Percentiles rank a stretch among this genome's conserved stretches.
Conservation (phyloP, 768 basidiomycete genomes). For the Lactarius vividus region DNA sequence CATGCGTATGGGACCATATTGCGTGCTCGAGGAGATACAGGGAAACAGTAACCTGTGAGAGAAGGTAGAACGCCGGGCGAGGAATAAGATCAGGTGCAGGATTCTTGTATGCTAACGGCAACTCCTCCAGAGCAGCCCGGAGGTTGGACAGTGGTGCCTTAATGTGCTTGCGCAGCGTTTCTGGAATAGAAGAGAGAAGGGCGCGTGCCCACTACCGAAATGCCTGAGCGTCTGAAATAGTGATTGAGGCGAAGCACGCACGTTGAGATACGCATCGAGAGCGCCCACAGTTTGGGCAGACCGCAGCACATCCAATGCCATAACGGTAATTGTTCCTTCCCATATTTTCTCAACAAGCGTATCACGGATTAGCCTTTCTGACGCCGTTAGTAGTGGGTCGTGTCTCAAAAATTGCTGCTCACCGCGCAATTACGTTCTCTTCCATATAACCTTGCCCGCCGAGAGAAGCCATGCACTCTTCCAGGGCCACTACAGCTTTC, state of each 20-base stretch:
- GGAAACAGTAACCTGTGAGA: slow-evolving; percentile 53
- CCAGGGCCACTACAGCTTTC: slow-evolving; percentile 59
- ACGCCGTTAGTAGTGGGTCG: background rate
- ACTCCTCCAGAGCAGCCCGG: slow-evolving; percentile 39
- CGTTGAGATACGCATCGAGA: slow-evolving; percentile 48
- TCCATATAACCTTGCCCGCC: slow-evolving; percentile 86
- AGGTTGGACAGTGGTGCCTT: slow-evolving; percentile 32
- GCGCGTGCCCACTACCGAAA: slow-evolving; percentile 50
- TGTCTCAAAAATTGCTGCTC: slow-evolving; percentile 11
- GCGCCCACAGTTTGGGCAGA: slow-evolving; percentile 46
- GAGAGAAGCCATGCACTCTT: slow-evolving; percentile 69
- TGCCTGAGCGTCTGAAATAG: background rate
- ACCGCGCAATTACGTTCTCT: slow-evolving; percentile 68
- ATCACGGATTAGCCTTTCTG: slow-evolving; percentile 55
- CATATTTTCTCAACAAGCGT: slow-evolving; percentile 77
- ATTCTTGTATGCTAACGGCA: slow-evolving; percentile 41
- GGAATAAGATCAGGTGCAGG: slow-evolving; percentile 49
- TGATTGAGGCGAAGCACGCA: slow-evolving; percentile 34
- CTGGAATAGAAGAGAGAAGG: slow-evolving; percentile 45
- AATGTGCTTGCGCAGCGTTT: slow-evolving; percentile 34
- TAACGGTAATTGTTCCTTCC: slow-evolving; percentile 72
- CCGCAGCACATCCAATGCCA: slow-evolving; percentile 64
- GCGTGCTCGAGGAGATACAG: slow-evolving; percentile 67
- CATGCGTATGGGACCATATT: slow-evolving; percentile 48
- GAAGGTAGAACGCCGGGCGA: slow-evolving; percentile 56